phyloP scores from a whole-genome alignment of 2,329 filamentous ascomycete species.

The Penicillium verrucosum region DNA sequence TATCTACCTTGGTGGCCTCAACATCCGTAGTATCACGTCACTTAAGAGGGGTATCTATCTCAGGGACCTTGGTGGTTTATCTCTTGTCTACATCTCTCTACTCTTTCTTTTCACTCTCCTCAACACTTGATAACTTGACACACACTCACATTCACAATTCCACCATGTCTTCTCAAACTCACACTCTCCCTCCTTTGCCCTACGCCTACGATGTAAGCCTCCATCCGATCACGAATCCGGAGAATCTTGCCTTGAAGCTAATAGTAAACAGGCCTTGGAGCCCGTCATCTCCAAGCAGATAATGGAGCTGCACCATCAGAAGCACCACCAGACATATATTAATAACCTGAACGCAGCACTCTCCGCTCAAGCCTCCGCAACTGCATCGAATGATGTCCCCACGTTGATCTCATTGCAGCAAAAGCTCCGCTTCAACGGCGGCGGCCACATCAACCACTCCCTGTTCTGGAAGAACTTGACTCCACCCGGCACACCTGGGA shows the following conservation, averaged over 20 bases:
- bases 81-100: not conserved
- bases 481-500: conserved; percentile 57
- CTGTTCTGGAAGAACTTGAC: conserved; percentile 87
- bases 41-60: not conserved
- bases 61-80: conserved; percentile 17
- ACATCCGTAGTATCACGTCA: not conserved
- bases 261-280: conserved; percentile 68
- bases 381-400: conserved; percentile 57
- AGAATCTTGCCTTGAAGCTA: conserved; percentile 49
- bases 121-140: not conserved
- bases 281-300: conserved; percentile 75
- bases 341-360: conserved; percentile 78
- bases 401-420: conserved; percentile 65
- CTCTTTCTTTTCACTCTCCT: not conserved
- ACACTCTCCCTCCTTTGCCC: conserved; percentile 63
- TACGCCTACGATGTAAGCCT: conserved; percentile 68
- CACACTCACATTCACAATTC: not conserved
- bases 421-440: conserved; percentile 81
- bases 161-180: conserved; percentile 40
- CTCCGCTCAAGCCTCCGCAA: conserved; percentile 60
- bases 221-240: not conserved
- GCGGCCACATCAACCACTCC: conserved; percentile 89
- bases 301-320: conserved; percentile 92
- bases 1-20: conserved; percentile 15
- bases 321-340: conserved; percentile 91